phyloP scores from a whole-genome alignment of 169 alveolate genomes.

The Haemoproteus tartakovskyi region DNA sequence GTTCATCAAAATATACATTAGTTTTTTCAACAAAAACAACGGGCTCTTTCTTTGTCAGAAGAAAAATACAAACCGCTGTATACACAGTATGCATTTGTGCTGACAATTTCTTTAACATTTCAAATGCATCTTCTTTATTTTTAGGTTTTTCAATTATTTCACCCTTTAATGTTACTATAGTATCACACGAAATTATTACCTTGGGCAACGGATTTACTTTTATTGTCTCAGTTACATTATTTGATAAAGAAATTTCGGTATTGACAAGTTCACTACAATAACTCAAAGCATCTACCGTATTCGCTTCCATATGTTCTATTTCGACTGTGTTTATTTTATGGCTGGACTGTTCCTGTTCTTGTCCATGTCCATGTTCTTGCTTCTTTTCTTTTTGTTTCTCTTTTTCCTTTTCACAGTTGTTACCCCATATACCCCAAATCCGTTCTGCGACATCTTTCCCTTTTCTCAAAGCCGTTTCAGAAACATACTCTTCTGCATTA shows the following conservation, averaged over 20 bases:
- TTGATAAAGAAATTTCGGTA: no score
- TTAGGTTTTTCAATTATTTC: slow-evolving; percentile 76
- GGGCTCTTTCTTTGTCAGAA: slow-evolving; percentile 47
- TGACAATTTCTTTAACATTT: slow-evolving; percentile 65
- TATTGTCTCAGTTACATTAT: no score
- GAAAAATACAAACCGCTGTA: slow-evolving; percentile 74
- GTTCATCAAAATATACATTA: slow-evolving; percentile 63
- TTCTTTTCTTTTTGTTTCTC: background rate
- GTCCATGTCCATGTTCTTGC: background rate
- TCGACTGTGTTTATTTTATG: no score
- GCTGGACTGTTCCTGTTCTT: no score
- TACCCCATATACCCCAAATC: slow-evolving; percentile 54
- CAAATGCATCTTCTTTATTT: slow-evolving; percentile 68
- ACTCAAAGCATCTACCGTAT: no score
- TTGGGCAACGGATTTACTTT: slow-evolving; percentile 41
- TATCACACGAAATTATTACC: slow-evolving; percentile 67
- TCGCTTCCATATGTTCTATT: no score
- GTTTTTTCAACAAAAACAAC: slow-evolving; percentile 66
- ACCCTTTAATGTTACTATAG: slow-evolving; percentile 66
- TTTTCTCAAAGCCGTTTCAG: slow-evolving; percentile 73
- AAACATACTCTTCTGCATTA: slow-evolving; percentile 70
- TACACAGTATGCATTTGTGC: slow-evolving; percentile 53
- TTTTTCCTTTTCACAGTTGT: background rate
- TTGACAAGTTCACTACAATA: no score
- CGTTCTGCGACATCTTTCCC: slow-evolving; percentile 70